phyloP scores from a whole-genome alignment of 441 rosid species.

The Populus hybrid region DNA sequence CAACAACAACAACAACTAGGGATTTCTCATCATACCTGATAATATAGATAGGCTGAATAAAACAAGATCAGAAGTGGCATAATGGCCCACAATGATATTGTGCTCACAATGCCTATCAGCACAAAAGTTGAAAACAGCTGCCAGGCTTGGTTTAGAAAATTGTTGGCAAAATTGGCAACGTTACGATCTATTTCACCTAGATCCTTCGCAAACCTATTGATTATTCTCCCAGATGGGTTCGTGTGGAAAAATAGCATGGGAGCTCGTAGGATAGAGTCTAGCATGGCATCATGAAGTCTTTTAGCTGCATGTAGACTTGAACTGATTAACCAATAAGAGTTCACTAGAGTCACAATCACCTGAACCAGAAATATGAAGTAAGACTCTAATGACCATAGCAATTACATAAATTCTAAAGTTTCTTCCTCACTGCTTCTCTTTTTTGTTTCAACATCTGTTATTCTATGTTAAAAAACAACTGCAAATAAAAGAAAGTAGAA shows the following conservation, averaged over 20 bases:
- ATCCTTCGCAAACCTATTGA: conserved; percentile 95
- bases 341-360: conserved; percentile 77
- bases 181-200: conserved; percentile 83
- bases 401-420: neutral
- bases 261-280: conserved; percentile 73
- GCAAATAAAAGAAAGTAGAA: neutral
- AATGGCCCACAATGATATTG: conserved; percentile 92
- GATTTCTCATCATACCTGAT: conserved; percentile 59
- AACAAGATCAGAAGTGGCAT: conserved; percentile 94
- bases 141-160: conserved; percentile 73
- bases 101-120: conserved; percentile 83
- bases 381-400: neutral
- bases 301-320: conserved; percentile 85
- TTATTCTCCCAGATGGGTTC: conserved; percentile 83
- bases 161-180: conserved; percentile 67
- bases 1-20: neutral
- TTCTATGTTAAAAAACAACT: neutral
- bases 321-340: conserved; percentile 86
- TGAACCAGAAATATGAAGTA: conserved; percentile 28
- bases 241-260: conserved; percentile 97
- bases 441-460: no score
- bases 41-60: conserved; percentile 88
- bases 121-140: conserved; percentile 92
- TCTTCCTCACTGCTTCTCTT: neutral
- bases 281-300: conserved; percentile 80